Percentiles rank a stretch among this genome's conserved stretches.
Conservation (phyloP, 371 early-diverging fungal species). For the Mucor piriformis region DNA sequence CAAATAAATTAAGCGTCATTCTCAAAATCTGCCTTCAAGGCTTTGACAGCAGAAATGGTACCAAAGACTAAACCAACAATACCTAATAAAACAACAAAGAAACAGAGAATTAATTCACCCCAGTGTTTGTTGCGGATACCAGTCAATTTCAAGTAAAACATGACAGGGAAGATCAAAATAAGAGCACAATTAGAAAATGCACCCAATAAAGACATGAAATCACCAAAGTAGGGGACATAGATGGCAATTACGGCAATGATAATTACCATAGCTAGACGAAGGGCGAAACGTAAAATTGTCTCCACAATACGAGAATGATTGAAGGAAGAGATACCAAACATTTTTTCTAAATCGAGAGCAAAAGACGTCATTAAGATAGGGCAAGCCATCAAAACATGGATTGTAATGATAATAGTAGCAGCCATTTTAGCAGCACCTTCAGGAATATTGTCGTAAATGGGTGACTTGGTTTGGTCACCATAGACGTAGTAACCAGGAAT, state of each 20-base stretch:
- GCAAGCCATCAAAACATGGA: slow-evolving; percentile 80
- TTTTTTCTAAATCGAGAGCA: slow-evolving; percentile 69
- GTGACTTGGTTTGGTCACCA: slow-evolving; percentile 72
- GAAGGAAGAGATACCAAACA: slow-evolving; percentile 40
- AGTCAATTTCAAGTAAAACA: slow-evolving; percentile 66
- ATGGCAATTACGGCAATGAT: slow-evolving; percentile 53
- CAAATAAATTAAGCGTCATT: neutral
- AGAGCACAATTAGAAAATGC: slow-evolving; percentile 67
- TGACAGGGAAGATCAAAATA: slow-evolving; percentile 71
- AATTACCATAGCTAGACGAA: slow-evolving; percentile 51
- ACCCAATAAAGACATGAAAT: slow-evolving; percentile 73
- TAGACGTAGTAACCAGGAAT: slow-evolving; percentile 83
- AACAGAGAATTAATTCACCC: slow-evolving; percentile 46
- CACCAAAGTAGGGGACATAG: slow-evolving; percentile 71
- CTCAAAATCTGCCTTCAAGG: slow-evolving; percentile 46
- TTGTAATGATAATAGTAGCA: slow-evolving; percentile 77
- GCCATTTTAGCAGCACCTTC: slow-evolving; percentile 60
- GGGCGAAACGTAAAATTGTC: slow-evolving; percentile 40
- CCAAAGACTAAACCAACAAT: slow-evolving; percentile 67
- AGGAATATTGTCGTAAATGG: slow-evolving; percentile 76
- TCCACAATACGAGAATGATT: slow-evolving; percentile 36
- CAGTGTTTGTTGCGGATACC: slow-evolving; percentile 50
- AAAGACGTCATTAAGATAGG: slow-evolving; percentile 86
- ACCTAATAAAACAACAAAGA: slow-evolving; percentile 57
- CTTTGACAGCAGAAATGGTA: slow-evolving; percentile 57